Evolutionary conservation across 83 land plant species (phyloP), one percentile per base, ranked within the genome.

Genomic region (Isoetes engelmannii): DNA sequence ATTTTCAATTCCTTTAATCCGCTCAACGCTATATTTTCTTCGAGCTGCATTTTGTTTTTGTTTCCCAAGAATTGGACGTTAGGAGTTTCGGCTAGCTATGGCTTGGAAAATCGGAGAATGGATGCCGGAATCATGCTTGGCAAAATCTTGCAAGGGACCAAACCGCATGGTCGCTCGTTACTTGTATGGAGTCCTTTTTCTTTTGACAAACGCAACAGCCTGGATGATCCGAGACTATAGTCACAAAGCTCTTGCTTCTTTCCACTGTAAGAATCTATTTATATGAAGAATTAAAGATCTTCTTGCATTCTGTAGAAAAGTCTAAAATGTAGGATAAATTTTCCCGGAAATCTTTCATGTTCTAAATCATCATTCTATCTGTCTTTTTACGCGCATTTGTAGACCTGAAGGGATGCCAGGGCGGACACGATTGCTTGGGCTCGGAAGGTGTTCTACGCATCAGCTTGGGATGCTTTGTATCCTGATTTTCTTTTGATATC

Each of bases 381-480:
- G 37, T 28, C 37, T 28, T 28, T 28, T 28, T n/a, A 2, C 43
- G 42, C 10, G 20, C 15, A 17, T 54, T 69, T 69, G 65, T 45
- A 69, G 71, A 69, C 46, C 44, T 69, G 28, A 71, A 81, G 68
- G 84, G 82, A 43, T 87, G 96, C 70, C 42, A 75, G 43, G 89
- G 85, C 44, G 96, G 49, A 4, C 63, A 44, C 44, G 77, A 87
- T 60, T 90, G 96, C 61, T 58, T 90, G 72, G 96, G 92, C 6
- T 75, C 87, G 9, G 89, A 90, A 69, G 89, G 92, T 44, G 96
- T 87, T 15, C 85, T 90, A 37, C 82, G 96, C 0, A 83, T 90
- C 43, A 90, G 96, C 84, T 63, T 90, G 42, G 96, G 96, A 5
- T 88, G 89, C 70, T 87, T 84, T 65, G 92, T 90, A 90, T 90